phyloP scores from a whole-genome alignment of 2,329 filamentous ascomycete species.

The Aspergillus sp. region DNA sequence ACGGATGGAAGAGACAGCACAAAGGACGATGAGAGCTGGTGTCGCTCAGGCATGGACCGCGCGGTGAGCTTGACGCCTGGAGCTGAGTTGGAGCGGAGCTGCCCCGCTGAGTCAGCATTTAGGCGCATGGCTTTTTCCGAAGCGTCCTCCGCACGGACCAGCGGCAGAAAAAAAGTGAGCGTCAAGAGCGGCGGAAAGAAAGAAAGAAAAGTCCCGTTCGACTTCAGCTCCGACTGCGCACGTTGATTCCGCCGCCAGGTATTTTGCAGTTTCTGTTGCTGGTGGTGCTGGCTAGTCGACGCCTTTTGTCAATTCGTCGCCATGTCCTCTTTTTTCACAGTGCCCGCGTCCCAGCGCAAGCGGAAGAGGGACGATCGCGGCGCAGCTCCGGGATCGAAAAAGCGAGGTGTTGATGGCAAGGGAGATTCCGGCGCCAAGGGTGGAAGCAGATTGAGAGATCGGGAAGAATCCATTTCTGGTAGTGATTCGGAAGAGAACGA shows the following conservation, averaged over 20 bases:
- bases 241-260: neutral
- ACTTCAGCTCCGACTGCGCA: neutral
- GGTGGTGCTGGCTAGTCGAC: neutral
- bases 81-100: conserved; percentile 27
- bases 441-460: conserved; percentile 41
- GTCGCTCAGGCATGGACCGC: conserved; percentile 13
- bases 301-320: neutral
- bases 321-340: conserved; percentile 96
- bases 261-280: neutral
- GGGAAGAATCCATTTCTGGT: conserved; percentile 80
- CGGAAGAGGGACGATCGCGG: conserved; percentile 64
- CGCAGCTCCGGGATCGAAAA: conserved; percentile 40
- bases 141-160: conserved; percentile 21
- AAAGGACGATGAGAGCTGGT: conserved; percentile 18
- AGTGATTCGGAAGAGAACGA: conserved; percentile 73
- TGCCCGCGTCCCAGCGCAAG: conserved; percentile 83
- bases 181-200: conserved; percentile 3
- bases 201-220: neutral
- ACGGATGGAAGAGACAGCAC: conserved; percentile 14
- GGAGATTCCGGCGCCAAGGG: conserved; percentile 29
- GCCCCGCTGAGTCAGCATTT: conserved; percentile 28
- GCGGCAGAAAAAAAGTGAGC: conserved; percentile 32
- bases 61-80: conserved; percentile 40
- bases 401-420: conserved; percentile 37
- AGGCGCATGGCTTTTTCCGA: conserved; percentile 27